Conservation (phyloP, 176 grass and related monocot genomes). For the Musa beccarii region DNA sequence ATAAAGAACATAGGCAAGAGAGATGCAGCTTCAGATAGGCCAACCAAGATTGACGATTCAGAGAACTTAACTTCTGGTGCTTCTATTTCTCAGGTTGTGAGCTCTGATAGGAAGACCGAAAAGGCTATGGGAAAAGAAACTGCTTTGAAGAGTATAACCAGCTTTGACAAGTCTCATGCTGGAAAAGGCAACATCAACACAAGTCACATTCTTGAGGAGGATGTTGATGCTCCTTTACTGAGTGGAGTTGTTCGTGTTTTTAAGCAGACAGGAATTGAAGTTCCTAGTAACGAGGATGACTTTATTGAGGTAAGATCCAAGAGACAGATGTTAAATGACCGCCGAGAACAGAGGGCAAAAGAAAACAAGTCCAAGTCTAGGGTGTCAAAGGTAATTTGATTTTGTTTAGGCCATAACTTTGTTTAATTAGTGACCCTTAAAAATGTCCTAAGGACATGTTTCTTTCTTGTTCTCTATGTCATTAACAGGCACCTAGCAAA, state of each 20-base stretch:
- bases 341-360: conserved; percentile 85
- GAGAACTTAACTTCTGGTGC: conserved; percentile 25
- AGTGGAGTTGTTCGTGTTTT: conserved; percentile 64
- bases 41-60: conserved; percentile 31
- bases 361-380: conserved; percentile 82
- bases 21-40: conserved; percentile 27
- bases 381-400: conserved; percentile 55
- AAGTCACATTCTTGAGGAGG: conserved; percentile 30
- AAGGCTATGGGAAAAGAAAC: conserved; percentile 33
- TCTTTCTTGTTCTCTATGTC: conserved; percentile 6
- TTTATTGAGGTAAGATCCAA: conserved; percentile 99
- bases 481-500: conserved; percentile 52
- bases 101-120: conserved; percentile 28
- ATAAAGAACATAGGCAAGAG: conserved; percentile 39
- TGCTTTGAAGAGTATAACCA: background rate
- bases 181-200: conserved; percentile 30
- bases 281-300: conserved; percentile 89
- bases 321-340: conserved; percentile 88
- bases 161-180: conserved; percentile 36
- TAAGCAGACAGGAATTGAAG: conserved; percentile 80
- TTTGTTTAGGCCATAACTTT: conserved; percentile 19
- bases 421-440: background rate
- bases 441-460: conserved; percentile 3
- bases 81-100: conserved; percentile 27
- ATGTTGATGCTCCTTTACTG: conserved; percentile 35